A percentile compares a stretch with the other conserved stretches of the same genome.
Evolutionary conservation across 192 early-diverging fungal species (phyloP).

Genomic region (Oehlia diaphana): DNA sequence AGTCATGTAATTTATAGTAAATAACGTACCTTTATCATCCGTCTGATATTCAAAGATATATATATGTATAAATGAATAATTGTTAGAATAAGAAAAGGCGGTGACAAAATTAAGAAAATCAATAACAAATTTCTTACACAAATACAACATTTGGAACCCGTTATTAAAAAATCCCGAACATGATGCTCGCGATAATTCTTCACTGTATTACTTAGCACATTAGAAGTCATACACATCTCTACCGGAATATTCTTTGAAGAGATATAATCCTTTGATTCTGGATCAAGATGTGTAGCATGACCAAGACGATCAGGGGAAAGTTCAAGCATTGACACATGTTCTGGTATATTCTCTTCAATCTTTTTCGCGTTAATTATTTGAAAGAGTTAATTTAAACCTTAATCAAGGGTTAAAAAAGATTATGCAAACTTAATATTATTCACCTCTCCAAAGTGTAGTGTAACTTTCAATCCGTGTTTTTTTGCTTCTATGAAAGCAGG

Average conservation of each 20-base stretch:
- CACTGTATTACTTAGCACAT: slow-evolving; percentile 58
- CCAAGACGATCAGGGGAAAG: slow-evolving; percentile 54
- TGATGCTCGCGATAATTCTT: slow-evolving; percentile 53
- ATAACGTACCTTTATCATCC: slow-evolving; percentile 39
- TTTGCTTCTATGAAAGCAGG: slow-evolving; percentile 54
- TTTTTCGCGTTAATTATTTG: neutral
- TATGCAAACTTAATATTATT: neutral
- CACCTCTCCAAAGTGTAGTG: slow-evolving; percentile 58
- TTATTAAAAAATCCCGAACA: slow-evolving; percentile 43
- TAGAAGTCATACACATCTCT: slow-evolving; percentile 68
- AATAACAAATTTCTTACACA: slow-evolving; percentile 41
- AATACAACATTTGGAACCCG: slow-evolving; percentile 48
- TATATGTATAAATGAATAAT: neutral
- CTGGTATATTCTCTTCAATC: slow-evolving; percentile 28
- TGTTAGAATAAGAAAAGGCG: neutral
- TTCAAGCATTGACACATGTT: slow-evolving; percentile 42
- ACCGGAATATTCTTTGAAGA: slow-evolving; percentile 45
- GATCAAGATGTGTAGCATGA: slow-evolving; percentile 54
- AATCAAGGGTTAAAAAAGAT: neutral
- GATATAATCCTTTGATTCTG: slow-evolving; percentile 32
- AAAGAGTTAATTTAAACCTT: neutral
- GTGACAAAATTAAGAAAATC: neutral
- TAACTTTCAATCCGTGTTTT: slow-evolving; percentile 47
- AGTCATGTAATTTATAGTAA: neutral
- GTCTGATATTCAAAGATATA: slow-evolving; percentile 26